Evolutionary conservation across 2,329 filamentous ascomycete species (phyloP).

Genomic region (Colletotrichum orchidophilum): DNA sequence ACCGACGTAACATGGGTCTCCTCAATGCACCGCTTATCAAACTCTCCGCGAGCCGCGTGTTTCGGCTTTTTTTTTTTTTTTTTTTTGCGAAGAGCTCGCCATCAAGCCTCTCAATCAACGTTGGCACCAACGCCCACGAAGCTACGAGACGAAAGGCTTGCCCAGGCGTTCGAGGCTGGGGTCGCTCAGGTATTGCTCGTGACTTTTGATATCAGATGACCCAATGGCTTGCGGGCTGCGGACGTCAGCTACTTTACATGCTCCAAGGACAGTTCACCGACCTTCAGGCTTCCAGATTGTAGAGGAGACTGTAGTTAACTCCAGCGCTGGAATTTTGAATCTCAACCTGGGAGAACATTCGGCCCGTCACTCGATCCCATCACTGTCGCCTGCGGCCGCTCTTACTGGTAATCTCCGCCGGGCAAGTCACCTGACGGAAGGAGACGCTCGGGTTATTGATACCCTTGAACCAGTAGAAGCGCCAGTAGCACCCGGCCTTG

Average conservation of each 20-base stretch:
- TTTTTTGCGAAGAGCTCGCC: background rate
- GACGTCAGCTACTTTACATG: background rate
- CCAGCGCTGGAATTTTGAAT: background rate
- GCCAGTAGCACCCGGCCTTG: conserved; percentile 68
- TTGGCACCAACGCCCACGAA: background rate
- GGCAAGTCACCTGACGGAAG: conserved; percentile 66
- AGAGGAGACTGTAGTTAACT: background rate
- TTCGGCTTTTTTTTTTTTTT: background rate
- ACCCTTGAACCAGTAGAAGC: conserved; percentile 71
- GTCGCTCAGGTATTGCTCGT: background rate
- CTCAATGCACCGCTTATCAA: background rate
- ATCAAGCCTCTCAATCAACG: background rate
- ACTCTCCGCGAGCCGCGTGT: background rate
- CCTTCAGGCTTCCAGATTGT: background rate
- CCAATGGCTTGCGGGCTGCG: background rate
- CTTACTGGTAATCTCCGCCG: conserved; percentile 54
- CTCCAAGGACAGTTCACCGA: background rate
- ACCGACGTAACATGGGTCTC: background rate
- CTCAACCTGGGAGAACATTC: background rate
- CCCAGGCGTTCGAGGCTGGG: background rate
- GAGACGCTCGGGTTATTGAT: conserved; percentile 66
- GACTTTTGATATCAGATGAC: background rate
- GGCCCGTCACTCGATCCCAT: background rate
- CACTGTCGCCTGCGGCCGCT: conserved; percentile 46
- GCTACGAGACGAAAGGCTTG: background rate